Base-by-base conservation (phyloP, 306 rosid species). In the Malus asiatica region DNA sequence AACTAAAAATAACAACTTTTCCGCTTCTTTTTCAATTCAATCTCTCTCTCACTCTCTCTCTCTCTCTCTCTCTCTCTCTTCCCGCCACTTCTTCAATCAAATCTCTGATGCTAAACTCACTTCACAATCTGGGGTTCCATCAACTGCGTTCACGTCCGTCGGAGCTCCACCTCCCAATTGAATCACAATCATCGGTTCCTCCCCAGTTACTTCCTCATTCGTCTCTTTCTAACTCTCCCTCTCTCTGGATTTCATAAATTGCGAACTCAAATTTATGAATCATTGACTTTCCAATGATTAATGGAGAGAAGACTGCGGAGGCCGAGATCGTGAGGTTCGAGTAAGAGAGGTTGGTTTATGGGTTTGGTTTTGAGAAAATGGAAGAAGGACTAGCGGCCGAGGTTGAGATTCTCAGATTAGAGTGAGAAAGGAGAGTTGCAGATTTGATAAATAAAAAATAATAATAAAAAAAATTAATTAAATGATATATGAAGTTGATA, bases 271-370 rank as follows among this genome's bases (percentile, higher is more conserved):
- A 52, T 57, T 35, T 55, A 70, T 75, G 79, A 60, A 74, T 57
- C 75, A 23, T 64, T 20, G 64, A 60, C 19, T 66, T 22, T 69
- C 25, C 72, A 70, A 88, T 86, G 84, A 88, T 73, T 77, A 72
- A 89, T 38, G 93, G 90, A 66, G 86, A 85, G 77, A 78, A 76
- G 45, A 62, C 72, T 78, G 52, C 66, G 19, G 80, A 75, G 59
- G 66, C 61, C 9, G 9, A 35, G 40, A 35, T 35, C 9, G 40
- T 35, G 40, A 35, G 2, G 40, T 35, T 35, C 40, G 2, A 35
- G 40, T 35, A 35, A 35, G 40, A 35, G 40, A 35, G 40, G 40
- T 35, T 35, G 40, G 40, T 35, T 35, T 35, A 35, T 35, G 40
- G 40, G 40, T 35, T 35, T 35, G 40, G 40, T 35, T 35, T 7